Evolutionary conservation across 108 stramenopile species (phyloP), one percentile per base, ranked within the genome.

Genomic region (Discostella stelligeroides): DNA sequence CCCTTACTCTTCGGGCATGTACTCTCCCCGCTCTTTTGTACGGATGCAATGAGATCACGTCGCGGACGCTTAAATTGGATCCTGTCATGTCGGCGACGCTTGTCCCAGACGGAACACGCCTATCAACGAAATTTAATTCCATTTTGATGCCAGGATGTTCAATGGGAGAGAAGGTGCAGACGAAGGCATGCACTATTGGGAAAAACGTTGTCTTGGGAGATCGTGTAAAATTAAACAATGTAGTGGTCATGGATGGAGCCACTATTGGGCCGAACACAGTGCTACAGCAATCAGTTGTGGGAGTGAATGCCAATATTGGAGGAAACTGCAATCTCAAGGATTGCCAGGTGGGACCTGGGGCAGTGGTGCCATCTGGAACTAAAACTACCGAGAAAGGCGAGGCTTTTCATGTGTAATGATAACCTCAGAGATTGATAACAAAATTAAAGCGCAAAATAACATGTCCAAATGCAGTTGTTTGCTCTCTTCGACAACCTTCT

Each of bases 311-410:
- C 15, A 75, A 30, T n/a, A 72, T 95, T 59, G 94, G 89, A 30
- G 88, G 88, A 28, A 88, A 90, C 66, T 92, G 91, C 76, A 92
- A 82, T 50, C 62, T 95, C 69, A 92, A 91, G 49, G 88, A 95
- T 77, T 92, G 91, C 67, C 88, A 90, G 69, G 89, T 95, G 17
- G 91, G 81, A 2, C 84, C 88, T 11, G 81, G 81, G 2, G 73
- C 63, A 20, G 63, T 63, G 24, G 71, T 92, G 25, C 72, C 85
- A 23, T 37, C 82, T 34, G 83, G 83, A 8, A 88, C 88, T 12
- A 89, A 84, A 63, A 56, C 62, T 59, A 40, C 47, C 5, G 88
- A 82, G 51, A 90, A 90, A 59, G 88, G 88, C 41, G 92, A 93
- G 62, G 62, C 82, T 0, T 89, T 90, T 60, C 64, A 81, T 40